Conservation (phyloP, 2,329 filamentous ascomycete species). For the Colletotrichum australisinense region DNA sequence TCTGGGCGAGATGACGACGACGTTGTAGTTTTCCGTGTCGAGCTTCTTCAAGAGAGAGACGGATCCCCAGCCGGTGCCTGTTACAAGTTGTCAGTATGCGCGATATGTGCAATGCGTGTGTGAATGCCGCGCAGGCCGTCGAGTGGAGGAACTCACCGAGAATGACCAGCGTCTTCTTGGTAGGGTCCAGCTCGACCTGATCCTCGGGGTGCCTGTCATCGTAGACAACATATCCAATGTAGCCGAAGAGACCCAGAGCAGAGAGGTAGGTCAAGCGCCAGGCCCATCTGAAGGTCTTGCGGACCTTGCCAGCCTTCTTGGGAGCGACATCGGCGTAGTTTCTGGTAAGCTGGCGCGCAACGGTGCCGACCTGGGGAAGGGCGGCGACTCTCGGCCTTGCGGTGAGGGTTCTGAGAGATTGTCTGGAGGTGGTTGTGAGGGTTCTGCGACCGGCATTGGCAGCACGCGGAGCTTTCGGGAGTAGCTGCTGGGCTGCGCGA, state of each 20-base stretch:
- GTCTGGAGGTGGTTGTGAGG: slow-evolving; percentile 47
- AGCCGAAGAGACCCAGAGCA: slow-evolving; percentile 74
- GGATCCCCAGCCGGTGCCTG: slow-evolving; percentile 95
- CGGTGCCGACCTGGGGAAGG: slow-evolving; percentile 35
- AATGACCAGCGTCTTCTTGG: slow-evolving; percentile 96
- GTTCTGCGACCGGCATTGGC: slow-evolving; percentile 44
- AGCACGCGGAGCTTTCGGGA: slow-evolving; percentile 41
- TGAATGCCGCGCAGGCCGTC: not conserved
- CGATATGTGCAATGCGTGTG: slow-evolving; percentile 1
- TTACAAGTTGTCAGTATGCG: slow-evolving; percentile 31
- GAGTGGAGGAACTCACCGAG: slow-evolving; percentile 72
- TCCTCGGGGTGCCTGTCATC: slow-evolving; percentile 83
- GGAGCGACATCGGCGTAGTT: slow-evolving; percentile 62
- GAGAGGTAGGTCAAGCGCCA: slow-evolving; percentile 88
- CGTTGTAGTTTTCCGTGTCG: slow-evolving; percentile 99
- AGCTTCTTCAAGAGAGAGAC: slow-evolving; percentile 98
- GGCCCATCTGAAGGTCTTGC: slow-evolving; percentile 77
- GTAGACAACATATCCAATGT: slow-evolving; percentile 85
- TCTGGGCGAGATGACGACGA: slow-evolving; percentile 95
- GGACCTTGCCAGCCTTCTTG: slow-evolving; percentile 70
- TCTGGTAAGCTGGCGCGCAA: slow-evolving; percentile 55
- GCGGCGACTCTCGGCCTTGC: slow-evolving; percentile 26
- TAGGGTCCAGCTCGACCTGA: slow-evolving; percentile 82
- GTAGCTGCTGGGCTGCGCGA: slow-evolving; percentile 40
- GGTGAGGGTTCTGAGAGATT: slow-evolving; percentile 21